phyloP scores from a whole-genome alignment of 805 yeast genomes.

The Trichomonascus vanleenenianus region DNA sequence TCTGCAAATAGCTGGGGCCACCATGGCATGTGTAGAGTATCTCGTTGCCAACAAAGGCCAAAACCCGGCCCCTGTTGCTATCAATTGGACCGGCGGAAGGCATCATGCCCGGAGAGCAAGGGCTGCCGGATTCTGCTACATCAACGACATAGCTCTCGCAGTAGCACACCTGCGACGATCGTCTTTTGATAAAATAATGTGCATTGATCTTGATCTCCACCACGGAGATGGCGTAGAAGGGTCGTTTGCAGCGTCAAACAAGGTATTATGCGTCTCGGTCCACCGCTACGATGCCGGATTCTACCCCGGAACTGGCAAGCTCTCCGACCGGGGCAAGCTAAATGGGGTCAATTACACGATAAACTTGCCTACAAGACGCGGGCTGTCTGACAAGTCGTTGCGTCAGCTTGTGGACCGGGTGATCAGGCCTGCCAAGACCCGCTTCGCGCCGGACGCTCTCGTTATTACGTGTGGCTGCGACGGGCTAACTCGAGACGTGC shows the following conservation, averaged over 20 bases:
- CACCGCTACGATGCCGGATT: constrained; percentile 62
- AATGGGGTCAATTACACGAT: constrained; percentile 33
- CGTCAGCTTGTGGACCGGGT: constrained; percentile 33
- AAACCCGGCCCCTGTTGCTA: constrained; percentile 25
- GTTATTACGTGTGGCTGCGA: constrained; percentile 70
- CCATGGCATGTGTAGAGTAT: constrained; percentile 41
- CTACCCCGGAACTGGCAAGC: constrained; percentile 62
- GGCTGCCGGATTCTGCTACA: constrained; percentile 68
- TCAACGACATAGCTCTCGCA: constrained; percentile 58
- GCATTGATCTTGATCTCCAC: constrained; percentile 67
- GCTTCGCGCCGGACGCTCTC: constrained; percentile 42
- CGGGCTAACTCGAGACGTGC: constrained; percentile 59
- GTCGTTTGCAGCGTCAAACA: constrained; percentile 49
- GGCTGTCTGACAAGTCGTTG: constrained; percentile 43
- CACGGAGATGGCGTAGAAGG: constrained; percentile 76
- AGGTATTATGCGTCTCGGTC: constrained; percentile 53
- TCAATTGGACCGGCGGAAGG: constrained; percentile 77
- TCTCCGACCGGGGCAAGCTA: constrained; percentile 32
- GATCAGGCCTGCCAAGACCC: constrained; percentile 35
- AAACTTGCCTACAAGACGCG: constrained; percentile 52
- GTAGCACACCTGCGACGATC: constrained; percentile 40
- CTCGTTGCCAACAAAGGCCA: constrained; percentile 14
- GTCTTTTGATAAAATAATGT: constrained; percentile 40
- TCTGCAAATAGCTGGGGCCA: constrained; percentile 46
- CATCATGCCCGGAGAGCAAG: constrained; percentile 52